phyloP scores from a whole-genome alignment of 306 rosid species.

The Argentina anserina region DNA sequence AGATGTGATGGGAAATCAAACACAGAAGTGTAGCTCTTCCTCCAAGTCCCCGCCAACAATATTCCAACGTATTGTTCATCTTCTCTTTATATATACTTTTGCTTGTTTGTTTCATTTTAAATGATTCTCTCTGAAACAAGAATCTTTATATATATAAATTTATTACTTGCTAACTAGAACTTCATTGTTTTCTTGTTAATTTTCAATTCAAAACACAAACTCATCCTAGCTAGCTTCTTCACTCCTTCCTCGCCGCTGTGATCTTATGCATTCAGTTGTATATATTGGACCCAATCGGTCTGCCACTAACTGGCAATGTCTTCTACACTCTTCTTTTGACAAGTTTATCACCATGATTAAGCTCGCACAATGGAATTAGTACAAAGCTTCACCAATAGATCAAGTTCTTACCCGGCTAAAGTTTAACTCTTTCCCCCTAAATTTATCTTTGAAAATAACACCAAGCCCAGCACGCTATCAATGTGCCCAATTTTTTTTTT shows the following conservation, averaged over 20 bases:
- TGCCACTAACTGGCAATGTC: no score
- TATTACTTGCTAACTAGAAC: not conserved
- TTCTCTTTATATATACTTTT: no score
- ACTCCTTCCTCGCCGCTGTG: not conserved
- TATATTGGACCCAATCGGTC: no score
- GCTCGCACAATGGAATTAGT: not conserved
- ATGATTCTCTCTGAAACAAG: not conserved
- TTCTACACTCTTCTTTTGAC: not conserved
- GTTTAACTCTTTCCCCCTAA: not conserved
- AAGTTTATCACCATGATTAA: not conserved
- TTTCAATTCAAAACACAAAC: not conserved
- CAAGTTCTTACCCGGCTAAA: not conserved
- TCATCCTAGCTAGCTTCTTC: not conserved
- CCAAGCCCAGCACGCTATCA: not conserved
- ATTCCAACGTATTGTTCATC: not conserved
- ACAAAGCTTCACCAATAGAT: not conserved
- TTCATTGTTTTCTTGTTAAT: not conserved
- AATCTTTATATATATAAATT: not conserved
- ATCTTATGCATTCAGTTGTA: slow-evolving; percentile 1
- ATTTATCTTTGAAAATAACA: not conserved
- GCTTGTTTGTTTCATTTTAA: no score
- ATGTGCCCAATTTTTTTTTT: not conserved
- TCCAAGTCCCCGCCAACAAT: not conserved
- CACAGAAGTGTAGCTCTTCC: not conserved
- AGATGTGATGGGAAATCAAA: not conserved